These are phyloP conservation scores for Pyrenochaeta sp. DNA, from an alignment of 2,329 filamentous ascomycete species.

Conservation along the genomic window DNA sequence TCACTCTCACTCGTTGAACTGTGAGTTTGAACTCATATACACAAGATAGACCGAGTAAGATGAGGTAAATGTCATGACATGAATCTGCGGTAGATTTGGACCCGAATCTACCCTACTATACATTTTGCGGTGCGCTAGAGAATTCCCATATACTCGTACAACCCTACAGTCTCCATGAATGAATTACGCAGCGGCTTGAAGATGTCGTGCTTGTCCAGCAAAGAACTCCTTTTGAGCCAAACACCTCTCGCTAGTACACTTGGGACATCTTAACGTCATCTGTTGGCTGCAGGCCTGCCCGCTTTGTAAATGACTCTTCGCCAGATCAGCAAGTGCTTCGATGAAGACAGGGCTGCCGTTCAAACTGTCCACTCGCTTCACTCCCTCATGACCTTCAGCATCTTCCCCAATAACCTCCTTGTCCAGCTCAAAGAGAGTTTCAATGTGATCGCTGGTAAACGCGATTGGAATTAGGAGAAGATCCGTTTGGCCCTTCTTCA, in stretches of 20 bases:
- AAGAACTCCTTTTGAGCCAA: conserved; percentile 77
- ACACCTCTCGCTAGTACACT: conserved; percentile 89
- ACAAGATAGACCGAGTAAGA: too few species aligned
- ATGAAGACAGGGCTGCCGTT: conserved; percentile 95
- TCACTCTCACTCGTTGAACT: too few species aligned
- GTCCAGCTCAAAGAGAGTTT: conserved; percentile 94
- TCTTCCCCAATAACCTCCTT: conserved; percentile 89
- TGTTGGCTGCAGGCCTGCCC: conserved; percentile 78
- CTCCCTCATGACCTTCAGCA: conserved; percentile 61
- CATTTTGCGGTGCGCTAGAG: too few species aligned
- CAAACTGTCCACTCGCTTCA: conserved; percentile 90
- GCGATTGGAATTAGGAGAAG: conserved; percentile 92
- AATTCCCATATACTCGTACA: conserved; percentile 3
- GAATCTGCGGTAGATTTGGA: too few species aligned
- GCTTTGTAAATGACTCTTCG: conserved; percentile 77
- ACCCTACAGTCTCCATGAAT: too few species aligned
- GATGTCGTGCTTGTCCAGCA: conserved; percentile 51
- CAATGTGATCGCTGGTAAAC: conserved; percentile 98
- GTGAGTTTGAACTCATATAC: too few species aligned
- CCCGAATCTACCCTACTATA: too few species aligned
- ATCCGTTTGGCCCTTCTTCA: conserved; percentile 90
- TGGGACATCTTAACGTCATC: conserved; percentile 90
- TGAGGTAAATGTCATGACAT: too few species aligned
- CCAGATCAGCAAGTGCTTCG: conserved; percentile 84
- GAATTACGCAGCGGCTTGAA: conserved; percentile 9